Evolutionary conservation across 305 asterid species (phyloP), one percentile per base, ranked within the genome.

Genomic region (Salvia sclarea): DNA sequence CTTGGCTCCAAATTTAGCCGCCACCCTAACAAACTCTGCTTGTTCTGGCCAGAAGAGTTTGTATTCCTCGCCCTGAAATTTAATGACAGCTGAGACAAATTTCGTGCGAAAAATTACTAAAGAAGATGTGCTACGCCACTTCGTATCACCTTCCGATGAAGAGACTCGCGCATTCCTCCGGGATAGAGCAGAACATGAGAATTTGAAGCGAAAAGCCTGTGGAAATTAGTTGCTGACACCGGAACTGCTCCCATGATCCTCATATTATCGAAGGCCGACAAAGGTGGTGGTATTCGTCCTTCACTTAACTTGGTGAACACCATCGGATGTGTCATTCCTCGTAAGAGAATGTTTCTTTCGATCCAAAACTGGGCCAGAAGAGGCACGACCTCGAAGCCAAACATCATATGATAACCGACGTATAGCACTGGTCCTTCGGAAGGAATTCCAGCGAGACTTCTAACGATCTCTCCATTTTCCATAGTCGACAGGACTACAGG

Each of bases 101-200:
- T 43, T 49, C 22, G 8, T n/a, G 53, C 12, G 2, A 38, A n/a
- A 14, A n/a, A n/a, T n/a, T n/a, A n/a, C n/a, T n/a, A n/a, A n/a
- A n/a, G n/a, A n/a, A n/a, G n/a, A n/a, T n/a, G n/a, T n/a, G n/a
- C n/a, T n/a, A n/a, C n/a, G n/a, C n/a, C n/a, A n/a, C n/a, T 2
- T 68, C 59, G 8, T 17, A 66, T 55, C 65, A 90, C 97, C 93
- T 92, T 90, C 8, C 90, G 82, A 60, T 88, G 96, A 76, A 92
- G 96, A 54, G 97, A 96, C 83, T 92, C 98, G 40, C 97, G 79
- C 81, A 84, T 72, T 48, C 98, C 98, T 25, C 98, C 98, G 4
- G 98, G 98, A 66, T 88, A 92, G 57, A 92, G 79, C 17, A 92
- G 79, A 57, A 79, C 79, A 33, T 90, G 97, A 57, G 95, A 85